Evolutionary conservation across 164 flowering plant species (phyloP).

Genomic region (Macadamia tetraphylla): DNA sequence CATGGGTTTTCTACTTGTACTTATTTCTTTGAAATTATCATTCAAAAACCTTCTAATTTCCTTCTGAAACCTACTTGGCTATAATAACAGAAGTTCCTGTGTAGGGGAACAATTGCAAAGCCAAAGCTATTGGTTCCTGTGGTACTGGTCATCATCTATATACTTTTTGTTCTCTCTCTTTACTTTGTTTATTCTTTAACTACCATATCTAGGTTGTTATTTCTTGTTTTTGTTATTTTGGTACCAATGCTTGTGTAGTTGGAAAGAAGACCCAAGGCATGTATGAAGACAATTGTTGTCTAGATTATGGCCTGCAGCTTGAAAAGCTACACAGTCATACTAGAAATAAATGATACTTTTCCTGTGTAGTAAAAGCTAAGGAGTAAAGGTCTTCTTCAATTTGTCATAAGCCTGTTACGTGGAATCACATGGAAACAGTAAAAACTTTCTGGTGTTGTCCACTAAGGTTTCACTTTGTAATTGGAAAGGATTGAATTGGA

Average conservation of each 20-base stretch:
- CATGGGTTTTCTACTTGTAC: no score
- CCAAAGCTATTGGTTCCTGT: slow-evolving; percentile 89
- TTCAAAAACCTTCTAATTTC: no score
- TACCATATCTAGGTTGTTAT: no score
- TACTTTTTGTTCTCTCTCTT: no score
- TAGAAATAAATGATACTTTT: neutral
- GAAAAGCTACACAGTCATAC: slow-evolving; percentile 3
- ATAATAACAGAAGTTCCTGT: slow-evolving; percentile 14
- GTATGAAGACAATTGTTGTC: neutral
- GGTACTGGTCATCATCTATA: slow-evolving; percentile 72
- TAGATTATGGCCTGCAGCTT: neutral
- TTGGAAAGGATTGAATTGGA: neutral
- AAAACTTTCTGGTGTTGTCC: neutral
- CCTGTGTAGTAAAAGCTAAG: neutral
- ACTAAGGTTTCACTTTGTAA: neutral
- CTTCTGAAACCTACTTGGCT: neutral
- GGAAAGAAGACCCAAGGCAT: slow-evolving; percentile 20
- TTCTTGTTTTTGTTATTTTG: no score
- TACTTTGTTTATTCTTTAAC: no score
- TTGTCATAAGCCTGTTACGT: neutral
- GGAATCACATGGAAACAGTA: neutral
- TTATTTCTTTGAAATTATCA: no score
- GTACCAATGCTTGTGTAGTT: slow-evolving; percentile 2
- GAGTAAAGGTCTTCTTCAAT: neutral
- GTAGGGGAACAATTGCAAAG: slow-evolving; percentile 79